These are phyloP conservation scores for Colletotrichum incanum DNA, from an alignment of 2,329 filamentous ascomycete species.

Conservation along the genomic window DNA sequence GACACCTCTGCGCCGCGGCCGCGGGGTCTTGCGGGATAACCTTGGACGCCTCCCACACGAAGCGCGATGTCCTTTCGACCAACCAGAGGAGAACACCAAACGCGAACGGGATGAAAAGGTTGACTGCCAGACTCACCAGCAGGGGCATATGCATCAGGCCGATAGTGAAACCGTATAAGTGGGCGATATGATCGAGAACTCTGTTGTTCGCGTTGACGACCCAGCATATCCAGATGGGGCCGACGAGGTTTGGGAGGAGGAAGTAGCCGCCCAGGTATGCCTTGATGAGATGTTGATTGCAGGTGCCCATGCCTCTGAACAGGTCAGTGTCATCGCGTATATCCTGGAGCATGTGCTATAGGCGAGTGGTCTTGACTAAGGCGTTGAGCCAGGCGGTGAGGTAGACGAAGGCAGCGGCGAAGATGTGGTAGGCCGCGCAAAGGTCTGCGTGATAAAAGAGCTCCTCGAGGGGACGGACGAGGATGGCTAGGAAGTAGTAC, in stretches of 20 bases:
- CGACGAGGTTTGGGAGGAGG: constrained; percentile 29
- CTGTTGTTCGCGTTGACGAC: neutral
- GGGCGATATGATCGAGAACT: constrained; percentile 20
- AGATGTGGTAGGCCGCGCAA: constrained; percentile 21
- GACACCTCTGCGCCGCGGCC: neutral
- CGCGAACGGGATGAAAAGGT: neutral
- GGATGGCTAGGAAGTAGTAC: neutral
- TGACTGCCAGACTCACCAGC: neutral
- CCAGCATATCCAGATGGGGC: constrained; percentile 23
- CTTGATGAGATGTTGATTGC: constrained; percentile 24
- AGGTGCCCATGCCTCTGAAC: neutral
- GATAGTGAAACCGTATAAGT: constrained; percentile 36
- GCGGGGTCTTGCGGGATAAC: constrained; percentile 2
- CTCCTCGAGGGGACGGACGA: constrained; percentile 7
- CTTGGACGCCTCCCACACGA: neutral
- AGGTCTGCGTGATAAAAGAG: constrained; percentile 32
- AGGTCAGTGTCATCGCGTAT: neutral
- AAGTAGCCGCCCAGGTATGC: constrained; percentile 32
- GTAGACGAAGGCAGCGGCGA: constrained; percentile 18
- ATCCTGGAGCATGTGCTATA: neutral
- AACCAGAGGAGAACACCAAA: neutral
- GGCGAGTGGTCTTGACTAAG: neutral
- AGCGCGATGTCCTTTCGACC: neutral
- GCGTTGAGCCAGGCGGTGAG: constrained; percentile 23
- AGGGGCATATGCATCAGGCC: constrained; percentile 26